These are phyloP conservation scores for Aspergillus aculeatinus DNA, from an alignment of 2,329 filamentous ascomycete species.

Conservation along the genomic window DNA sequence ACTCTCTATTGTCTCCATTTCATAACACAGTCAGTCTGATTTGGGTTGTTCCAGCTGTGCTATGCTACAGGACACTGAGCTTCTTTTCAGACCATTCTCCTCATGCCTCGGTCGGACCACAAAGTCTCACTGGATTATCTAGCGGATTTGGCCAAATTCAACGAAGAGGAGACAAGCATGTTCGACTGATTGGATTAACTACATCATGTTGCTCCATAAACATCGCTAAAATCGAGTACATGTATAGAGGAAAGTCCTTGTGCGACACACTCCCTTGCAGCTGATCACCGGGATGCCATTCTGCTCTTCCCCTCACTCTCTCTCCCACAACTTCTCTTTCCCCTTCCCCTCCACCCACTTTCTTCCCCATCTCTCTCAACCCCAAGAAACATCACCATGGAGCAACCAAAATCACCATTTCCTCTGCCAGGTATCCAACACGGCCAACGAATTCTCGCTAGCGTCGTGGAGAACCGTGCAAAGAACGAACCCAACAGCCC, in stretches of 20 bases:
- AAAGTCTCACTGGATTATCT: too few species aligned
- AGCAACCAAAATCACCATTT: not conserved
- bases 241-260: not conserved
- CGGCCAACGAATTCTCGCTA: constrained; percentile 16
- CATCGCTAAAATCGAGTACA: not conserved
- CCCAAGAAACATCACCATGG: not conserved
- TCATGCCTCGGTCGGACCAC: too few species aligned
- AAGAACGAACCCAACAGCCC: constrained; percentile 3
- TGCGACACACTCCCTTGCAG: not conserved
- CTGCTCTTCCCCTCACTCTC: not conserved
- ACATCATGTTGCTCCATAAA: too few species aligned
- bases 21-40: not conserved
- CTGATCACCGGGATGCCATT: not conserved
- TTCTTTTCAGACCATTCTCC: not conserved
- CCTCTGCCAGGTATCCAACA: constrained; percentile 6
- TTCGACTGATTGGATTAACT: too few species aligned
- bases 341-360: not conserved
- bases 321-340: not conserved
- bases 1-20: not conserved
- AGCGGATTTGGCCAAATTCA: too few species aligned
- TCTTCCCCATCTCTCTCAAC: not conserved
- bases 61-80: not conserved
- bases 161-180: too few species aligned
- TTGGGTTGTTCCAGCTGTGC: not conserved
- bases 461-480: constrained; percentile 21